These are phyloP conservation scores for Panicum miliaceum DNA, from an alignment of 176 grass and related monocot genomes.

Conservation along the genomic window DNA sequence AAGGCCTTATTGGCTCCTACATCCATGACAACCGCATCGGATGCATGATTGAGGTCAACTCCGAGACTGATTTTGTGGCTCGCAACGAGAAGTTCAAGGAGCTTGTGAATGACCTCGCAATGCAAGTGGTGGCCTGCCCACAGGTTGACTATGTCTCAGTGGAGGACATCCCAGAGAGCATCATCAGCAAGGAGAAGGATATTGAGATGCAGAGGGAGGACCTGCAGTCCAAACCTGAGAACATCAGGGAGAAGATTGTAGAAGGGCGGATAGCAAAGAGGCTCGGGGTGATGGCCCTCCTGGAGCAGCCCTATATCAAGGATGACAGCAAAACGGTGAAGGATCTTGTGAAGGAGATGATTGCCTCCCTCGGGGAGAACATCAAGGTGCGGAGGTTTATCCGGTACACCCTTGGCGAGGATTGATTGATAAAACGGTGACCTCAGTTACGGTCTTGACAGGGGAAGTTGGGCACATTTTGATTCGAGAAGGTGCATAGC, in stretches of 20 bases:
- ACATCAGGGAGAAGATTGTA: conserved; percentile 89
- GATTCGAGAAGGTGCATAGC: conserved; percentile 53
- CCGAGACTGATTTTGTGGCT: conserved; percentile 93
- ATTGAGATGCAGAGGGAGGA: conserved; percentile 97
- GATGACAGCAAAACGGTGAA: conserved; percentile 87
- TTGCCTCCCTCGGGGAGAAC: conserved; percentile 88
- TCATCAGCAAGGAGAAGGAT: conserved; percentile 81
- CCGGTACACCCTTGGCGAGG: conserved; percentile 90
- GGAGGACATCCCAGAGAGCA: conserved; percentile 81
- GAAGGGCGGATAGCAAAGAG: conserved; percentile 95
- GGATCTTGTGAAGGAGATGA: conserved; percentile 87
- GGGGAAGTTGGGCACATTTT: conserved; percentile 56
- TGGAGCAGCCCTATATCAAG: conserved; percentile 97
- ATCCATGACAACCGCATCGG: conserved; percentile 96
- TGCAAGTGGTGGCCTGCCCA: conserved; percentile 95
- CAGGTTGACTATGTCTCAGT: conserved; percentile 87
- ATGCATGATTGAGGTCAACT: conserved; percentile 90
- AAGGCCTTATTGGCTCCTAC: conserved; percentile 89
- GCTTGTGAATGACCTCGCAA: conserved; percentile 85
- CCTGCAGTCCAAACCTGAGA: conserved; percentile 85
- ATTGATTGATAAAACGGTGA: conserved; percentile 32
- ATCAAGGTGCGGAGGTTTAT: conserved; percentile 91
- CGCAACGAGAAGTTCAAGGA: conserved; percentile 97
- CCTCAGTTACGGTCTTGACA: neutral
- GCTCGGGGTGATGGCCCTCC: conserved; percentile 81